Base-by-base conservation (phyloP, 768 basidiomycete genomes). In the Agaricus bisporus region DNA sequence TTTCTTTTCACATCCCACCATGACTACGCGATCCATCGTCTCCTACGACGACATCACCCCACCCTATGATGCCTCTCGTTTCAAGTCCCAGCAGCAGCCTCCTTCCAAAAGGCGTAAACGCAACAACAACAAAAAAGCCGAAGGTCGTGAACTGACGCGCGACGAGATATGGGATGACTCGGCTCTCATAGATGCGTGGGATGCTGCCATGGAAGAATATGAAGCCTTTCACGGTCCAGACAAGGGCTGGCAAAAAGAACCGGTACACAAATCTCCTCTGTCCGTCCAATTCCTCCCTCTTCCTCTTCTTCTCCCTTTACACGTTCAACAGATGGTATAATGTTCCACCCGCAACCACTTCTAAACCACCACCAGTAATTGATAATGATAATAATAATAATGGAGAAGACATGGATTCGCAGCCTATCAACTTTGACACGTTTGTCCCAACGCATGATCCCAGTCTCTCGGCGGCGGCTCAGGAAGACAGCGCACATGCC, bases 141-240 rank as follows among this genome's bases (percentile, higher is more conserved):
- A 85, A 61, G 82, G 83, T 58, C 75, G 83, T 25, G 74, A 81
- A 51, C 73, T 90, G 54, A 81, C 84, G 8, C 77, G 85, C 32
- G 78, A 83, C 45, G 89, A 92, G 61, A 82, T 90, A 36, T 92
- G 90, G 90, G 90, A 92, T 58, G 90, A 92, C 64, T 85, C 86
- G 35, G 87, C 86, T 4, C 76, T 92, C 58, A 79, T 92, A 42
- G 77, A 86, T 49, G 90, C 90, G 17, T 91, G 90, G 90, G 78
- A 91, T 64, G 84, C 89, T 55, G 90, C 90, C 15, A 81, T 77
- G 58, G 87, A 87, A 54, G 90, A 92, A 64, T 92, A 91, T 59
- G 76, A 87, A 70, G 79, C 78, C 15, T 80, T 75, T 58, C 80
- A 92, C 61, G 90, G 89, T 0, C 73, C 75, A 14, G 80, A 78